These are phyloP conservation scores for Onygenales sp. DNA, from an alignment of 2,329 filamentous ascomycete species.

Conservation along the genomic window DNA sequence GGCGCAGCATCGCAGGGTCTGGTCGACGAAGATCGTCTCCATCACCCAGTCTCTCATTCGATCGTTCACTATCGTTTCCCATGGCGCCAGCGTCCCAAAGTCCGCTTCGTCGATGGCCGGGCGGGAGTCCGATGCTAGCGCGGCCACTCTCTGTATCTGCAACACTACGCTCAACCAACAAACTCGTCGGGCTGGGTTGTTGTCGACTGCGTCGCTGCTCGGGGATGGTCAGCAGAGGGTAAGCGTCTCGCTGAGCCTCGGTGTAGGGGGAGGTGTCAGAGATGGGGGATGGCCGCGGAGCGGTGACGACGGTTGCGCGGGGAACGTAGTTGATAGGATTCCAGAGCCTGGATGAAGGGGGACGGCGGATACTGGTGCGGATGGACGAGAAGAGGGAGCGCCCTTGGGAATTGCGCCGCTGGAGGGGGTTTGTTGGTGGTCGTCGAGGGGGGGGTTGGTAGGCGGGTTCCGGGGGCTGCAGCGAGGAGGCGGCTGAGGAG, in stretches of 20 bases:
- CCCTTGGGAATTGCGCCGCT: conserved; percentile 4
- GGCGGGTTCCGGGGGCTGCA: conserved; percentile 10
- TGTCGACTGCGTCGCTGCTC: conserved; percentile 47
- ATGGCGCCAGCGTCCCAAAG: conserved; percentile 15
- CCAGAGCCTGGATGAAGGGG: conserved; percentile 45
- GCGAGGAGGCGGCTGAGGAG: conserved; percentile 7
- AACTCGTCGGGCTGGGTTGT: conserved; percentile 36
- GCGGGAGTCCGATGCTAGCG: conserved; percentile 45
- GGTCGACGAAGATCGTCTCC: conserved; percentile 21
- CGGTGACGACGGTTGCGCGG: conserved; percentile 39
- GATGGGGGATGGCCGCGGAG: conserved; percentile 23
- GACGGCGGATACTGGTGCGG: conserved; percentile 19
- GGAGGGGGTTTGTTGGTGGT: conserved; percentile 5
- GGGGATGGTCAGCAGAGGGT: conserved; percentile 48
- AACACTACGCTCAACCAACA: conserved; percentile 39
- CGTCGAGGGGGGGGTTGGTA: conserved; percentile 11
- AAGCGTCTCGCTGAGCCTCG: conserved; percentile 32
- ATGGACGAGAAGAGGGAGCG: conserved; percentile 10
- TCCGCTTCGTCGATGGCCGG: conserved; percentile 28
- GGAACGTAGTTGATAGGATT: conserved; percentile 55
- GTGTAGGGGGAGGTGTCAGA: conserved; percentile 24
- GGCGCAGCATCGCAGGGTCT: conserved; percentile 20
- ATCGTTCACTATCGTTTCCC: conserved; percentile 18
- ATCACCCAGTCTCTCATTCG: conserved; percentile 11
- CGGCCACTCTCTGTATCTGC: conserved; percentile 38